Evolutionary conservation across 495 filamentous ascomycete genomes (phyloP), one percentile per base, ranked within the genome.

Genomic region (Penicillium salamii): DNA sequence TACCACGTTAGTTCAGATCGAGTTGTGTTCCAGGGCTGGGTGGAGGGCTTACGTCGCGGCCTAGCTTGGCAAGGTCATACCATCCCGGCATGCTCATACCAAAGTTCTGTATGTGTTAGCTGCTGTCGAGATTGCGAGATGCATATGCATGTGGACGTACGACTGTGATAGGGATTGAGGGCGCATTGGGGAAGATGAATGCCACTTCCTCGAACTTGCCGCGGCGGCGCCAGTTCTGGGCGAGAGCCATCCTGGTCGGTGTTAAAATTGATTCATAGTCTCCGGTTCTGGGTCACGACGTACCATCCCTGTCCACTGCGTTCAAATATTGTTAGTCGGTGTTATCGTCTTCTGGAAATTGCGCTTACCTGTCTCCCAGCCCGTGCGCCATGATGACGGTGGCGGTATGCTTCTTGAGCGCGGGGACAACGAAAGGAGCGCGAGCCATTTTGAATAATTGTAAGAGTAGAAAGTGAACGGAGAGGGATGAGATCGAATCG

Each of bases 161-260:
- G 55, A 86, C 73, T 31, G 90, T 91, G 62, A 98, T 89, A 20
- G 92, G 90, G 42, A 97, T 95, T 14, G 58, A 67, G 5, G 92
- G 90, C n/a, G 93, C 93, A 72, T 95, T 90, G 6, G 93, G 93
- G 67, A 98, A 86, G 55, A 98, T 80, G 70, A 97, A 98, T 52
- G 87, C 78, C 58, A 93, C 88, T 70, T 97, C 88, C 39, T 91
- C 82, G 62, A 97, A 93, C 55, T 87, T 88, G 57, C 82, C 78
- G 15, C 89, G 80, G 7, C 86, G 80, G 43, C 92, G 87, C 83
- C 86, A 97, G 73, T 93, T 92, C 74, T 96, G 88, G 26, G 91
- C 89, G 9, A 95, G 78, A 8, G 72, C 78, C 38, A 86, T 77
- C 85, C 85, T 87, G 49, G 40, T 19, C 1, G 19, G 19, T 52